A percentile compares a stretch with the other conserved stretches of the same genome.
These are phyloP conservation scores for Pharus latifolius DNA, from an alignment of 176 grass and related monocot species.

Conservation along the genomic window DNA sequence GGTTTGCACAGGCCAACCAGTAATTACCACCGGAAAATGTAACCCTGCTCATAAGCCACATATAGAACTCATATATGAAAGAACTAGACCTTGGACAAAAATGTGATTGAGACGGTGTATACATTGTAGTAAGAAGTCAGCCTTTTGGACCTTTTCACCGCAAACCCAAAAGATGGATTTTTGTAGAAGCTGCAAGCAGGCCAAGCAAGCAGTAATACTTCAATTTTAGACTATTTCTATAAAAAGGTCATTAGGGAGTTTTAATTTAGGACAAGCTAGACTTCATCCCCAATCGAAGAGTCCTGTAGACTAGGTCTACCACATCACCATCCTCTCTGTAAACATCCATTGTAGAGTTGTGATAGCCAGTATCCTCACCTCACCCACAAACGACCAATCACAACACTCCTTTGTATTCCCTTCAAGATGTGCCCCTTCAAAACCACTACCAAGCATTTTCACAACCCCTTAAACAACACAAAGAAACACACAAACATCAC, in stretches of 20 bases:
- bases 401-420: slow-evolving; percentile 30
- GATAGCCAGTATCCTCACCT: slow-evolving; percentile 44
- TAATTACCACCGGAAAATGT: no score
- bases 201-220: neutral
- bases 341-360: neutral
- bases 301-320: neutral
- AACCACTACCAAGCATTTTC: slow-evolving; percentile 1
- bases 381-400: slow-evolving; percentile 91
- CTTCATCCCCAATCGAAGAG: neutral
- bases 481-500: neutral
- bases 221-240: neutral
- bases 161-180: neutral
- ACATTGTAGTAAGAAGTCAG: no score
- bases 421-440: slow-evolving; percentile 19
- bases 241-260: neutral
- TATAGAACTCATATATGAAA: neutral
- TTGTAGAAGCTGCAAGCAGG: neutral
- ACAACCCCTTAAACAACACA: slow-evolving; percentile 5
- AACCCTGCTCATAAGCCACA: neutral
- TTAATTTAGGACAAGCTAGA: neutral
- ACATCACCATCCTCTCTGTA: neutral
- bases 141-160: no score
- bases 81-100: neutral
- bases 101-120: no score
- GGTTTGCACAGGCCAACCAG: no score